phyloP scores from a whole-genome alignment of 768 basidiomycete genomes.

The Aureoboletus auriporus region DNA sequence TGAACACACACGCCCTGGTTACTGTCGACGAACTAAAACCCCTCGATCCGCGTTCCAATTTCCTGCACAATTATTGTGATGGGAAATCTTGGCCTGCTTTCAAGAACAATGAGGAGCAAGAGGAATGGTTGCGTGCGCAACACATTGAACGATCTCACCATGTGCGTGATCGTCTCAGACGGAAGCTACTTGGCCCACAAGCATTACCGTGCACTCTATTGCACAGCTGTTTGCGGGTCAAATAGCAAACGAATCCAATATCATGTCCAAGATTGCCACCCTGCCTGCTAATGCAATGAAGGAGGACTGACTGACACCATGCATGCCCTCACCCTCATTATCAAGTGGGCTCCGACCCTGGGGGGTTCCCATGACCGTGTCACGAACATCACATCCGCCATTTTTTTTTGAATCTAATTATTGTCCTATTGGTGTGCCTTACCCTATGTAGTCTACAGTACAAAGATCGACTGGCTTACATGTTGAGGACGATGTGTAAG shows the following conservation, averaged over 20 bases:
- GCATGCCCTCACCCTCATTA: conserved; percentile 45
- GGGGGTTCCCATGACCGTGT: conserved; percentile 54
- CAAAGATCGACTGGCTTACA: too few species aligned
- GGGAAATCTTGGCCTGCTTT: conserved; percentile 25
- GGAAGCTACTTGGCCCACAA: conserved; percentile 42
- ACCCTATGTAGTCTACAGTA: too few species aligned
- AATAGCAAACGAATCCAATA: conserved; percentile 43
- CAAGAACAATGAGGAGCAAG: conserved; percentile 19
- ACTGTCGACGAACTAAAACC: too few species aligned
- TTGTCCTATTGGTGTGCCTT: too few species aligned
- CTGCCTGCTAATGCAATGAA: conserved; percentile 30
- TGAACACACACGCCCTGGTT: conserved; percentile 63
- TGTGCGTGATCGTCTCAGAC: conserved; percentile 34
- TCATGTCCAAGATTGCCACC: conserved; percentile 34
- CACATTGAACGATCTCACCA: conserved; percentile 19
- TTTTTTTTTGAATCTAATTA: too few species aligned
- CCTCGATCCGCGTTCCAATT: conserved; percentile 11
- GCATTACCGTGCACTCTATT: conserved; percentile 58
- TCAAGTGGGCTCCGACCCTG: conserved; percentile 71
- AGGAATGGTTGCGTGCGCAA: conserved; percentile 17
- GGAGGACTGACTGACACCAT: conserved; percentile 7
- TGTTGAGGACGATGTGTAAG: too few species aligned
- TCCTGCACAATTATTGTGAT: conserved; percentile 21
- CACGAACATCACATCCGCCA: conserved; percentile 63
- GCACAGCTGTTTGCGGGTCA: conserved; percentile 57